A percentile compares a stretch with the other conserved stretches of the same genome.
phyloP scores from a whole-genome alignment of 164 flowering plant genomes.

The Litsea cubeba region DNA sequence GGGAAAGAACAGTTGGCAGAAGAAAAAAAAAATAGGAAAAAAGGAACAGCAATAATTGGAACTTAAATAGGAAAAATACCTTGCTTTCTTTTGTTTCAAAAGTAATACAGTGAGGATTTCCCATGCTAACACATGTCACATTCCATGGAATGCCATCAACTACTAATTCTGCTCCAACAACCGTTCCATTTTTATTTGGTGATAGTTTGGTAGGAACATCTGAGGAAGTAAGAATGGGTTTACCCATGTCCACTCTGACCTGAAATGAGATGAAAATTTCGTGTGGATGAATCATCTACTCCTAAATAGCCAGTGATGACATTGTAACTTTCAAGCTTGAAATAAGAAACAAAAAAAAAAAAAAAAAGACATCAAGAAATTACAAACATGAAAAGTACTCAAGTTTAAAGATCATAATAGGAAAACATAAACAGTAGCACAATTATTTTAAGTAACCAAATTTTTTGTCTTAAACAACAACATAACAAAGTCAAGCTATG shows the following conservation, averaged over 20 bases:
- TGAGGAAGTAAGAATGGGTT: slow-evolving; percentile 68
- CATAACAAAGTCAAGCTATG: too few relatives aligned
- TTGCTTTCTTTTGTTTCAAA: slow-evolving; percentile 51
- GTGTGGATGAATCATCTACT: background rate
- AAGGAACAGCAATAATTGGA: background rate
- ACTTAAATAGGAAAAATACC: slow-evolving; percentile 32
- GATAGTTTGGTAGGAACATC: slow-evolving; percentile 75
- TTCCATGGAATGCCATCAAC: slow-evolving; percentile 76
- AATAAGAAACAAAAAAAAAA: too few relatives aligned
- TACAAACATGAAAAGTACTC: too few relatives aligned
- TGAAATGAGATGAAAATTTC: slow-evolving; percentile 21
- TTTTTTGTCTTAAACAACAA: background rate
- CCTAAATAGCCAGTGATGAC: too few relatives aligned
- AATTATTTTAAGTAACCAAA: background rate
- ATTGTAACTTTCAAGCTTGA: too few relatives aligned
- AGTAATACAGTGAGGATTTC: slow-evolving; percentile 95
- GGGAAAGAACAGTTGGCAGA: too few relatives aligned
- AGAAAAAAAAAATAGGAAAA: background rate
- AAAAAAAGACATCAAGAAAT: background rate
- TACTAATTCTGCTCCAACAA: slow-evolving; percentile 53
- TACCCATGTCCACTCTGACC: slow-evolving; percentile 98
- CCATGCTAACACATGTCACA: slow-evolving; percentile 99
- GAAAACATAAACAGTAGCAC: too few relatives aligned
- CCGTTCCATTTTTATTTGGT: slow-evolving; percentile 55
- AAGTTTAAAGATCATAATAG: too few relatives aligned